Evolutionary conservation across 192 early-diverging fungal genomes (phyloP).

Genomic region (Coemansia sp.): DNA sequence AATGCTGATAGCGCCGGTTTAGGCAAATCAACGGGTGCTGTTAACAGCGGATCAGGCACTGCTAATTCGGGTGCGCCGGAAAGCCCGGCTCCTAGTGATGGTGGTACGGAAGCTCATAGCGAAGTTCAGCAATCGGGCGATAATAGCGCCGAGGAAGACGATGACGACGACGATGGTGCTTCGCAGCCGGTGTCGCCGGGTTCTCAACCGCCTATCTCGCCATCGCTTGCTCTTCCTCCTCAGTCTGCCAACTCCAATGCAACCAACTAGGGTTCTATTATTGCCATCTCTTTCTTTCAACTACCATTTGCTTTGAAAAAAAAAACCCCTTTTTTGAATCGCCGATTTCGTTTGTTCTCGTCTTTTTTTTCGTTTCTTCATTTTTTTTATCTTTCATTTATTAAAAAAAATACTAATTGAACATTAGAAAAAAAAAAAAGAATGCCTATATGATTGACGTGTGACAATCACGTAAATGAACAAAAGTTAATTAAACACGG

Average conservation of each 20-base stretch:
- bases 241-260: slow-evolving; percentile 23
- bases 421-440: no score
- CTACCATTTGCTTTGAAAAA: slow-evolving; percentile 5
- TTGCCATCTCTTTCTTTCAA: background rate
- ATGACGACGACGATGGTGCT: slow-evolving; percentile 15
- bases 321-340: no score
- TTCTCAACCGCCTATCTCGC: background rate
- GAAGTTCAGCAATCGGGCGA: slow-evolving; percentile 10
- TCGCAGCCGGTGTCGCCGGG: slow-evolving; percentile 8
- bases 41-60: background rate
- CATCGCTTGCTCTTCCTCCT: slow-evolving; percentile 28
- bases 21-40: background rate
- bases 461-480: no score
- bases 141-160: slow-evolving; percentile 13
- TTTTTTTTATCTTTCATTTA: no score
- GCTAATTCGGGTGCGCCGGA: background rate
- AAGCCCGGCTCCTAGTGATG: slow-evolving; percentile 27
- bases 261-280: background rate
- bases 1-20: slow-evolving; percentile 25
- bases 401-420: no score
- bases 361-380: no score
- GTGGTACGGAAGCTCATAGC: background rate
- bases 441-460: no score
- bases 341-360: no score
- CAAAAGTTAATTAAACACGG: no score